A percentile compares a stretch with the other conserved stretches of the same genome.
phyloP scores from a whole-genome alignment of 208 protist species.

The Acanthamoeba healyi region DNA sequence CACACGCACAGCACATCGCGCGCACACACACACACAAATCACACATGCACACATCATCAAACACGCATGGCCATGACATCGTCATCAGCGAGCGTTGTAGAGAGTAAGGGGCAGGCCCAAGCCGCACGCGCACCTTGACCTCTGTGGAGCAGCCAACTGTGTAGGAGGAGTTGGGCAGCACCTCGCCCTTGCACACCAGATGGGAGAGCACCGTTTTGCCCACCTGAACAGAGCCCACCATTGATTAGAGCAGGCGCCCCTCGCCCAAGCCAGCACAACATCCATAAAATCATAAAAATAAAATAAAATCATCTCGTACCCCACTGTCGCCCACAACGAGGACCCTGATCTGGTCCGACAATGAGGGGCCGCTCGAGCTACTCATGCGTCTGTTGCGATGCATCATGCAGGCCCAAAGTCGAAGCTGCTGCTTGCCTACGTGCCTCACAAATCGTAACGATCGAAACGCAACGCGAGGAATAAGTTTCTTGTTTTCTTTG shows the following conservation, averaged over 20 bases:
- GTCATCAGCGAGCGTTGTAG: not conserved
- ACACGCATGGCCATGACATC: too few species aligned
- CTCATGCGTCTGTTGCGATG: not conserved
- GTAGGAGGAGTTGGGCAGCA: slow-evolving; percentile 46
- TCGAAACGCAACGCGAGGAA: too few species aligned
- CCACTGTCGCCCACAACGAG: slow-evolving; percentile 41
- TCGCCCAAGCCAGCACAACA: not conserved
- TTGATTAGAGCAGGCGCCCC: too few species aligned
- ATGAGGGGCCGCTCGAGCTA: not conserved
- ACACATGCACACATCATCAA: not conserved
- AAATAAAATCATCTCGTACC: not conserved
- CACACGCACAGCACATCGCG: not conserved
- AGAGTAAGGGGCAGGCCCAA: not conserved
- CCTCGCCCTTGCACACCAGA: slow-evolving; percentile 16
- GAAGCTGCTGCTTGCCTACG: too few species aligned
- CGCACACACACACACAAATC: not conserved
- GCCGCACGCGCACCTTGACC: not conserved
- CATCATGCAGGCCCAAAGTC: too few species aligned
- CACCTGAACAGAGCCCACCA: not conserved
- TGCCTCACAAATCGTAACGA: too few species aligned
- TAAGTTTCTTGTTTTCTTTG: too few species aligned
- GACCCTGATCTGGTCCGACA: slow-evolving; percentile 2
- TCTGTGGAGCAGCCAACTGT: slow-evolving; percentile 29
- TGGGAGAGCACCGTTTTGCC: slow-evolving; percentile 53
- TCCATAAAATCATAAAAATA: not conserved